A percentile compares a stretch with the other conserved stretches of the same genome.
phyloP scores from a whole-genome alignment of 441 rosid genomes.

The Pelargonium fulgidum region DNA sequence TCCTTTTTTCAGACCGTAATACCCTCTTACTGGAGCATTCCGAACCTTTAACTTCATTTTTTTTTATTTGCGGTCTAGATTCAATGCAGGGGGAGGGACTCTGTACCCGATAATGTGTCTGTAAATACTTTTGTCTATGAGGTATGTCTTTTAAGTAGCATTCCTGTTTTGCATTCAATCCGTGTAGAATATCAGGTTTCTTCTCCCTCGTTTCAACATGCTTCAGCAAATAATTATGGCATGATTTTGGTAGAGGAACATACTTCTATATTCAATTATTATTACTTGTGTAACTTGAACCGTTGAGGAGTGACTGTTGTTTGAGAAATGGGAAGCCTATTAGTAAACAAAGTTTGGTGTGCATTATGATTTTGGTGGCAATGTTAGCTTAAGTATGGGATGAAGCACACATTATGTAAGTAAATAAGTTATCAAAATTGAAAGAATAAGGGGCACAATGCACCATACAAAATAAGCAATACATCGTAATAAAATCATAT shows the following conservation, averaged over 20 bases:
- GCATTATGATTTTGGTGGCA: not conserved
- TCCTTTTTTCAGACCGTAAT: not conserved
- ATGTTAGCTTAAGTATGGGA: not conserved
- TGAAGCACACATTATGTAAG: not conserved
- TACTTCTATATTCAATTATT: not conserved
- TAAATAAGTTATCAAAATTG: not conserved
- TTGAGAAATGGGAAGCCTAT: not conserved
- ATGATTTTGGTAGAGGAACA: not conserved
- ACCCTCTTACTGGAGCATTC: slow-evolving; percentile 4
- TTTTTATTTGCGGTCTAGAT: slow-evolving; percentile 42
- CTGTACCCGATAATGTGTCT: slow-evolving; percentile 81
- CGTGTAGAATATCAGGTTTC: not conserved
- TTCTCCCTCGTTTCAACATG: not conserved
- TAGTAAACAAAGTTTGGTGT: not conserved
- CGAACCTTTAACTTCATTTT: slow-evolving; percentile 14
- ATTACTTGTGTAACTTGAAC: not conserved
- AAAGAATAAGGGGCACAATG: not conserved
- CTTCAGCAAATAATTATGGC: not conserved
- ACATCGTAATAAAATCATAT: not conserved
- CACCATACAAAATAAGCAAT: not conserved
- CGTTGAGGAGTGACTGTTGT: not conserved
- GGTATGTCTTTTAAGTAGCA: slow-evolving; percentile 38
- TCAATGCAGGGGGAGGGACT: slow-evolving; percentile 84
- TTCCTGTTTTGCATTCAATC: not conserved
- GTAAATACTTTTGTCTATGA: slow-evolving; percentile 83